Evolutionary conservation across 2,329 filamentous ascomycete species (phyloP).

Genomic region (Pyrenophora teres): DNA sequence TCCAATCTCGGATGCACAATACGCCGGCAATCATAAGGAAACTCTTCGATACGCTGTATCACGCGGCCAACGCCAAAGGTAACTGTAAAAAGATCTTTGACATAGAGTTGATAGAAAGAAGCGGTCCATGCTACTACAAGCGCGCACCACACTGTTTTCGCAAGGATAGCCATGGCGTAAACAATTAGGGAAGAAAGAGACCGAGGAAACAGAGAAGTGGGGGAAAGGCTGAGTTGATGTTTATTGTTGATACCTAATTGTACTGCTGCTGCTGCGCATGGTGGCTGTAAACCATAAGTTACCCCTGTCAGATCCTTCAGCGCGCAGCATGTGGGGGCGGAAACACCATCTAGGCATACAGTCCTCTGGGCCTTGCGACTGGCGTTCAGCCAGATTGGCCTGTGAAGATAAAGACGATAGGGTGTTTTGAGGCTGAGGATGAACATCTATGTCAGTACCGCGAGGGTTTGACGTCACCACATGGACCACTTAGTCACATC

Average conservation of each 20-base stretch:
- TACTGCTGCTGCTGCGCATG: constrained; percentile 6
- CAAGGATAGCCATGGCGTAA: constrained; percentile 17
- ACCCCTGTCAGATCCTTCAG: not conserved
- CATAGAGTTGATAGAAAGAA: constrained; percentile 32
- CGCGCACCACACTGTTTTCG: constrained; percentile 20
- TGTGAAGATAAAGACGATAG: not conserved
- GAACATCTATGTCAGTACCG: not conserved
- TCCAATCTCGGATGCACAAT: constrained; percentile 31
- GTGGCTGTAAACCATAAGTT: constrained; percentile 6
- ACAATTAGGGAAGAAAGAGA: not conserved
- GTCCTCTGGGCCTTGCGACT: not conserved
- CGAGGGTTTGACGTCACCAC: constrained; percentile 7
- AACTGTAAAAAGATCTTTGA: constrained; percentile 30
- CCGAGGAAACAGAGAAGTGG: not conserved
- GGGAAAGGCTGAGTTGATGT: constrained; percentile 8
- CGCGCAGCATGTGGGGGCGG: constrained; percentile 8
- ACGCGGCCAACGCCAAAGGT: constrained; percentile 34
- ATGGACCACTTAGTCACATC: too few relatives aligned
- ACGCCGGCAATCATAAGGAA: constrained; percentile 32
- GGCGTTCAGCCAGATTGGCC: not conserved
- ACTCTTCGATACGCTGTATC: constrained; percentile 36
- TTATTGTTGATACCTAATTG: constrained; percentile 10
- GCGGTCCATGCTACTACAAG: constrained; percentile 31
- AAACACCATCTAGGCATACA: constrained; percentile 2
- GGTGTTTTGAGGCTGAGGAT: not conserved